These are phyloP conservation scores for Fraxinus albicans DNA, from an alignment of 305 asterid genomes.

Conservation along the genomic window DNA sequence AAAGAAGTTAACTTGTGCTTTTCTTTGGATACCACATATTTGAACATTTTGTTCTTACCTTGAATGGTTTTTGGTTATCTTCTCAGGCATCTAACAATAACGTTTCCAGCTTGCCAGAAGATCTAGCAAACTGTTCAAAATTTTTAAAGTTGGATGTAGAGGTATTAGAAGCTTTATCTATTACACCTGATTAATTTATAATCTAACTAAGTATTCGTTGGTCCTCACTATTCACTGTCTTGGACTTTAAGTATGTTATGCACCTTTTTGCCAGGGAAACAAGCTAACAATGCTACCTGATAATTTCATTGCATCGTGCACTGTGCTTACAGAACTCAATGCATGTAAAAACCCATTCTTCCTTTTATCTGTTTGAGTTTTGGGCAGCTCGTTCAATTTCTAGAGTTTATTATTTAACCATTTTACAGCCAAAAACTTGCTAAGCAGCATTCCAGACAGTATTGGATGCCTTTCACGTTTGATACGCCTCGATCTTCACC, in stretches of 20 bases:
- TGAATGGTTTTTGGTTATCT: constrained; percentile 26
- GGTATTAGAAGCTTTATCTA: constrained; percentile 41
- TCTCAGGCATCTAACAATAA: constrained; percentile 87
- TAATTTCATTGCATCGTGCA: constrained; percentile 71
- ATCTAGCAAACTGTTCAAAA: constrained; percentile 74
- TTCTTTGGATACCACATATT: background rate
- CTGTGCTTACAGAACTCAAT: constrained; percentile 78
- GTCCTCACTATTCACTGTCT: constrained; percentile 13
- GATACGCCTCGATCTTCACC: constrained; percentile 88
- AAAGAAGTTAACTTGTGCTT: constrained; percentile 4
- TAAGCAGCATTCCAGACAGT: constrained; percentile 72
- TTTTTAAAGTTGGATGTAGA: constrained; percentile 73
- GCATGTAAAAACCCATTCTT: constrained; percentile 61
- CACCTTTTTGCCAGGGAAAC: constrained; percentile 69
- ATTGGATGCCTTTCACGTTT: constrained; percentile 78
- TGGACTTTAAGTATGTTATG: constrained; percentile 21
- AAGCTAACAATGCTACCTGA: constrained; percentile 61
- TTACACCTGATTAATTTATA: constrained; percentile 10
- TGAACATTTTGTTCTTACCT: constrained; percentile 15
- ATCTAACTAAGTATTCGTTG: background rate
- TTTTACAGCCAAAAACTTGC: constrained; percentile 70
- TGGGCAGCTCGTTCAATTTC: constrained; percentile 19
- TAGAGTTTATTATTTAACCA: constrained; percentile 21
- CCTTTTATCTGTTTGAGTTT: constrained; percentile 25
- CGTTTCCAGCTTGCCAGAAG: constrained; percentile 84